Percentiles rank a stretch among this genome's conserved stretches.
Conservation (phyloP, 768 basidiomycete genomes). For the Boletus rex-veris region DNA sequence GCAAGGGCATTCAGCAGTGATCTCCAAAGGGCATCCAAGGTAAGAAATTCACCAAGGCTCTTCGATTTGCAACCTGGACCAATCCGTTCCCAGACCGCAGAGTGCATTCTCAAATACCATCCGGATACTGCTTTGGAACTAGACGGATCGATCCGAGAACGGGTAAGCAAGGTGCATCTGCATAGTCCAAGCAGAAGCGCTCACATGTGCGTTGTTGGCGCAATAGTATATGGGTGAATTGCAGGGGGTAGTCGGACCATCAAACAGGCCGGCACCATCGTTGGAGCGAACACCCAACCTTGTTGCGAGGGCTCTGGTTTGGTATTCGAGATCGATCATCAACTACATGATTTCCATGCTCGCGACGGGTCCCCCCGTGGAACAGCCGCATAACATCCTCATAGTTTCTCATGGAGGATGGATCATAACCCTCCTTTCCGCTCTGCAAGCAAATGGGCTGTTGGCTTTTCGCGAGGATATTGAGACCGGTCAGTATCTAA, state of each 20-base stretch:
- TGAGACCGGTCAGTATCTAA: constrained; percentile 20
- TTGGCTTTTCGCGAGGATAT: constrained; percentile 34
- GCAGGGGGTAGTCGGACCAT: constrained; percentile 43
- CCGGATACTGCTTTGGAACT: constrained; percentile 41
- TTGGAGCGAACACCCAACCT: constrained; percentile 37
- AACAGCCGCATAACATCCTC: constrained; percentile 40
- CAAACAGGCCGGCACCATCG: constrained; percentile 20
- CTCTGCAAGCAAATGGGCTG: constrained; percentile 41
- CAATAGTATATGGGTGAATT: constrained; percentile 57
- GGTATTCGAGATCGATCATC: constrained; percentile 57
- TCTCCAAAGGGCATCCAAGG: constrained; percentile 62
- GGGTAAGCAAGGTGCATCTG: constrained; percentile 41
- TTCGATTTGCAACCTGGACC: background rate
- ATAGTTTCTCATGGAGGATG: constrained; percentile 66
- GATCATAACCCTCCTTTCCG: constrained; percentile 51
- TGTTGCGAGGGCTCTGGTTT: constrained; percentile 45
- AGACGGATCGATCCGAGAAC: constrained; percentile 55
- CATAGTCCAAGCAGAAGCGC: no score
- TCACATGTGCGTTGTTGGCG: background rate
- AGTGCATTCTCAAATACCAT: constrained; percentile 56
- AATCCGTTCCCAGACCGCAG: constrained; percentile 52
- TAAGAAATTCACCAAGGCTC: constrained; percentile 28
- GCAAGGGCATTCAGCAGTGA: constrained; percentile 67
- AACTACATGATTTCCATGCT: constrained; percentile 22
- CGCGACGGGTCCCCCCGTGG: constrained; percentile 26